Evolutionary conservation across 2,329 filamentous ascomycete genomes (phyloP), one percentile per base, ranked within the genome.

Genomic region (Penicillium sp.): DNA sequence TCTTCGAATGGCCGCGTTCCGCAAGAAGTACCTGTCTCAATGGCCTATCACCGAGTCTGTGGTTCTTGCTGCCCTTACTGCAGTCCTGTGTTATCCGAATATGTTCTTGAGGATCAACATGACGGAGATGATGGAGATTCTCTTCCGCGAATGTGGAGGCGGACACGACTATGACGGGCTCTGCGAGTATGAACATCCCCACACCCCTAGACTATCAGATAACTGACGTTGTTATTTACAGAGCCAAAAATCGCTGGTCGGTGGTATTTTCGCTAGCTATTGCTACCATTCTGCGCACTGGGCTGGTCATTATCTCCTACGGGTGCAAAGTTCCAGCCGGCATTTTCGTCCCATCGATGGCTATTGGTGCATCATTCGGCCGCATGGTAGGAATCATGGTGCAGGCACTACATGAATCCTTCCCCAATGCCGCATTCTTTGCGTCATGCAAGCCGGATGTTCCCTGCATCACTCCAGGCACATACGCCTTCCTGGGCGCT

Each of bases 41-140:
- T 94, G 95, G 70, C 88, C 92, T 6, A 83, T 97, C 28, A 79
- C 92, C 3, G 94, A 99, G 71, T 89, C 91, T 0, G 92, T 90
- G 0, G 73, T 95, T 14, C 76, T 99, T 36, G 92, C 94, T 1
- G 83, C 86, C 0, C 81, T 84, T 7, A 99, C 94, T 4, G 94
- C 92, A 9, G 79, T 97, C 22, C 80, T 99, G n/a, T 96, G 92
- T 72, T 99, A 95, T 66, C 94, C 92, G 0, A 99, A 99, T 63
- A 91, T 89, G 70, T 97, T 99, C 60, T 70, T 99, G 50, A 82
- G 90, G 49, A 96, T 97, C 63, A 95, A 99, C 73, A 97, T 99
- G 94, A 96, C 94, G 0, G 92, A 97, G 76, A 96, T 91, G 76
- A 97, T 99, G 94, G 92, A 97, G 69, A 95, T 96, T 57, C 76